phyloP scores from a whole-genome alignment of 164 flowering plant genomes.

The Santalum album region DNA sequence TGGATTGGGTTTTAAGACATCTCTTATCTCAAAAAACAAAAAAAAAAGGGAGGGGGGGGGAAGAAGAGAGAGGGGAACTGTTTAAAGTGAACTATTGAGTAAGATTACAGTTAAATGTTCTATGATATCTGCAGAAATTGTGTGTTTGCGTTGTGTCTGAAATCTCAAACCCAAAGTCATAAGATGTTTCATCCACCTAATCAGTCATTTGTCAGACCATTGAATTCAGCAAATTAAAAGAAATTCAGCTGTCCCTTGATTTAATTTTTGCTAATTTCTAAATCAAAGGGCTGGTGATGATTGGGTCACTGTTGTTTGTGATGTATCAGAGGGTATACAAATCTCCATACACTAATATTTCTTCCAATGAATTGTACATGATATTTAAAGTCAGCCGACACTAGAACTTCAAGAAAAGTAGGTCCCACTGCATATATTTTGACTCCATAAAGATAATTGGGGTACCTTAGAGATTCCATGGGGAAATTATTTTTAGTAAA shows the following conservation, averaged over 20 bases:
- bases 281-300: background rate
- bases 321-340: background rate
- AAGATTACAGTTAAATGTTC: constrained; percentile 2
- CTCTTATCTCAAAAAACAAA: constrained; percentile 13
- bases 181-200: background rate
- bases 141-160: background rate
- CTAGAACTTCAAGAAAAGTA: background rate
- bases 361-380: too few relatives aligned
- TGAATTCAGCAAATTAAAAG: too few relatives aligned
- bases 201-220: background rate
- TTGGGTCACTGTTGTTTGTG: background rate
- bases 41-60: background rate
- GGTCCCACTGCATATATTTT: background rate
- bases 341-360: too few relatives aligned
- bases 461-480: background rate
- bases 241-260: background rate
- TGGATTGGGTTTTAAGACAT: constrained; percentile 65
- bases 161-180: background rate
- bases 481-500: too few relatives aligned
- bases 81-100: constrained; percentile 10
- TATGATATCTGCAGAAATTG: background rate
- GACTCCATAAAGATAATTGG: constrained; percentile 1
- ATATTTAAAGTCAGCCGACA: background rate
- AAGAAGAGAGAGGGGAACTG: constrained; percentile 5
- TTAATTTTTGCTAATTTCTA: background rate